These are phyloP conservation scores for Lactifluus echinatus DNA, from an alignment of 768 basidiomycete genomes.

Conservation along the genomic window DNA sequence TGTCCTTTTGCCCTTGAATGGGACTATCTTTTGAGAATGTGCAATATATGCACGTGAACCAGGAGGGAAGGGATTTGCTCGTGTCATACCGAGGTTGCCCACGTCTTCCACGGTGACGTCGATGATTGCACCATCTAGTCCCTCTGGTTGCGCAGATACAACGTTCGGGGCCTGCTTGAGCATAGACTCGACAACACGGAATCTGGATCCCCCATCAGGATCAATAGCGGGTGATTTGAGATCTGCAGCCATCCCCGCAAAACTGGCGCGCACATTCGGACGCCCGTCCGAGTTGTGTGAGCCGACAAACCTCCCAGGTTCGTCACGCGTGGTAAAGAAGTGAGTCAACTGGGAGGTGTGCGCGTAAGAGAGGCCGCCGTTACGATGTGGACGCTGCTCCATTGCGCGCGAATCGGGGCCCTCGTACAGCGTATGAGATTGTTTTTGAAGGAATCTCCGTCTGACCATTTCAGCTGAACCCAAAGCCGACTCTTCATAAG, in stretches of 20 bases:
- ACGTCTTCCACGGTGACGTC: slow-evolving; percentile 27
- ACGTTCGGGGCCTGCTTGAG: slow-evolving; percentile 32
- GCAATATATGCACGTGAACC: slow-evolving; percentile 42
- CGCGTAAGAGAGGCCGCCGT: slow-evolving; percentile 55
- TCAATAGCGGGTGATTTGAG: slow-evolving; percentile 20
- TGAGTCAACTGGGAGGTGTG: slow-evolving; percentile 46
- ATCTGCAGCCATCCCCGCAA: slow-evolving; percentile 36
- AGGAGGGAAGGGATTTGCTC: slow-evolving; percentile 39
- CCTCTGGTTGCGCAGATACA: slow-evolving; percentile 26
- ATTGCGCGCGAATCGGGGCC: slow-evolving; percentile 33
- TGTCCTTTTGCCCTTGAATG: neutral
- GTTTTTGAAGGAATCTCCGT: slow-evolving; percentile 34
- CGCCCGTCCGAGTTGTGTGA: neutral
- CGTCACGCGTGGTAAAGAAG: slow-evolving; percentile 39
- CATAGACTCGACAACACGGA: slow-evolving; percentile 26
- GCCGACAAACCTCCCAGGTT: slow-evolving; percentile 46
- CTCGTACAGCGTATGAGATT: slow-evolving; percentile 23
- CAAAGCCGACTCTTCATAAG: slow-evolving; percentile 15
- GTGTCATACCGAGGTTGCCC: slow-evolving; percentile 26
- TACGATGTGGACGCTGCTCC: slow-evolving; percentile 56
- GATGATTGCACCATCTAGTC: slow-evolving; percentile 32
- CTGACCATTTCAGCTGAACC: slow-evolving; percentile 21
- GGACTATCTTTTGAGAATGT: neutral
- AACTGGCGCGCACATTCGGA: slow-evolving; percentile 28
- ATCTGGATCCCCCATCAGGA: slow-evolving; percentile 18